These are phyloP conservation scores for Oenanthe javanica DNA, from an alignment of 140 eudicot genomes.

Conservation along the genomic window DNA sequence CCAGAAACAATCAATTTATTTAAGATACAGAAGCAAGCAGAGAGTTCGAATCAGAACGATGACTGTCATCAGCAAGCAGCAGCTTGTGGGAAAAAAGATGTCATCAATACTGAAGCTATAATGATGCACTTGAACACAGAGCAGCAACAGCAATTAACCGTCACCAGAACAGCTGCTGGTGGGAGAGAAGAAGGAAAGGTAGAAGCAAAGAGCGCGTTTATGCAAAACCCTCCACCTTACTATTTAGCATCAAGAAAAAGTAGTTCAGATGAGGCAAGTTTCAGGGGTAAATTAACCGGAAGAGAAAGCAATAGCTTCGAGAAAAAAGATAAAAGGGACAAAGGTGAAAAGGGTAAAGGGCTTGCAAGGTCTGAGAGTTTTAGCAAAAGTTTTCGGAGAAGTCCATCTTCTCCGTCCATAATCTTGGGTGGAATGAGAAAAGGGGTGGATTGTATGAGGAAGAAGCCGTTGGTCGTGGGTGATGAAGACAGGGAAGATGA, in stretches of 20 bases:
- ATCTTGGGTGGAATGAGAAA: constrained; percentile 75
- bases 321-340: constrained; percentile 33
- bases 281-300: constrained; percentile 20
- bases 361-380: constrained; percentile 69
- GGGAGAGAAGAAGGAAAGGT: constrained; percentile 17
- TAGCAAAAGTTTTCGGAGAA: constrained; percentile 47
- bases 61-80: background rate
- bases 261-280: constrained; percentile 18
- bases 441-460: constrained; percentile 82
- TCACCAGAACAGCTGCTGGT: background rate
- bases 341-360: constrained; percentile 40
- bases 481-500: constrained; percentile 42
- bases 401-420: constrained; percentile 89
- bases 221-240: constrained; percentile 57
- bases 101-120: constrained; percentile 8
- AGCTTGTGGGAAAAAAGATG: constrained; percentile 8
- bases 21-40: background rate
- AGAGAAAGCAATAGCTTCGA: constrained; percentile 30
- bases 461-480: constrained; percentile 55
- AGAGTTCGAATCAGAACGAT: constrained; percentile 1
- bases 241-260: constrained; percentile 22
- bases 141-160: background rate
- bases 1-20: constrained; percentile 13
- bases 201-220: constrained; percentile 14
- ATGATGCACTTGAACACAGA: constrained; percentile 5